These are phyloP conservation scores for Pleurotus giganteus DNA, from an alignment of 768 basidiomycete species.

Conservation along the genomic window DNA sequence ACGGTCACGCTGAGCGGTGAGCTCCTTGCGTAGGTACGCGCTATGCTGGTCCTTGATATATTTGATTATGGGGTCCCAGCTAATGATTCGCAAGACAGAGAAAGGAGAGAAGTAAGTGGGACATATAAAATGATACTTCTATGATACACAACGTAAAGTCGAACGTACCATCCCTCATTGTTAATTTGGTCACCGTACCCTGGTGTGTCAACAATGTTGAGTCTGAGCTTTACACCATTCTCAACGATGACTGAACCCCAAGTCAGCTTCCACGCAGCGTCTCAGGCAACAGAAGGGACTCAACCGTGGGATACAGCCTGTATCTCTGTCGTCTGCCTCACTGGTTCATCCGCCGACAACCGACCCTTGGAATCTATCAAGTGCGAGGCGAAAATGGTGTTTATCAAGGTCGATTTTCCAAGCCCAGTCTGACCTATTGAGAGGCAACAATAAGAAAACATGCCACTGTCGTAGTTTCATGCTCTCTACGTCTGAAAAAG, in stretches of 20 bases:
- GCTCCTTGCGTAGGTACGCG: conserved; percentile 96
- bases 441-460: conserved; percentile 3
- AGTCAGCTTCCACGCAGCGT: not conserved
- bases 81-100: conserved; percentile 25
- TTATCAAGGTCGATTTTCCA: conserved; percentile 97
- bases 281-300: conserved; percentile 22
- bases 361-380: conserved; percentile 98
- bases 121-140: not conserved
- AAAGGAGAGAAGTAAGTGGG: conserved; percentile 6
- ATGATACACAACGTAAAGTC: not conserved
- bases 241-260: conserved; percentile 78
- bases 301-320: conserved; percentile 93
- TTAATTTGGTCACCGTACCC: conserved; percentile 99
- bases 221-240: conserved; percentile 89
- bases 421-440: conserved; percentile 89
- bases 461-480: too few relatives aligned
- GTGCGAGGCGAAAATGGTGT: conserved; percentile 99
- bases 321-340: conserved; percentile 96
- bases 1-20: conserved; percentile 97
- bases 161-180: conserved; percentile 91
- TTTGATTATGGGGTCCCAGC: conserved; percentile 99
- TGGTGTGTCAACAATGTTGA: conserved; percentile 99
- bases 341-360: conserved; percentile 80
- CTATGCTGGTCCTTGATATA: conserved; percentile 99
- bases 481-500: conserved; percentile 6